These are phyloP conservation scores for Pseudocercospora fijiensis DNA, from an alignment of 2,329 filamentous ascomycete species.

Conservation along the genomic window DNA sequence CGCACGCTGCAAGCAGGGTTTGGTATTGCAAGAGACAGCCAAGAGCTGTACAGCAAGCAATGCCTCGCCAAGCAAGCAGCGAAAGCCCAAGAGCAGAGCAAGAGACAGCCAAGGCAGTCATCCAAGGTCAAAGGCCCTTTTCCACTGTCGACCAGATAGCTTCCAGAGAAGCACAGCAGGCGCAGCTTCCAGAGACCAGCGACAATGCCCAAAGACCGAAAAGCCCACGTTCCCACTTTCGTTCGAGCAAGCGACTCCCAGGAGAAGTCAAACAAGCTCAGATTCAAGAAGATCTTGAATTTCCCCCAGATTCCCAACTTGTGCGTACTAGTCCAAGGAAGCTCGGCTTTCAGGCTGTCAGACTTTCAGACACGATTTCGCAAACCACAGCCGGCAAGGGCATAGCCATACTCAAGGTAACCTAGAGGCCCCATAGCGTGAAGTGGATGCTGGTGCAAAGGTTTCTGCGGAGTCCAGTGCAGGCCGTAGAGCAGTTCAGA, in stretches of 20 bases:
- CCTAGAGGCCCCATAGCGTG: background rate
- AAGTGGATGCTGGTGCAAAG: background rate
- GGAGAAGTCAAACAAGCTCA: background rate
- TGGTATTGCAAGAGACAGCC: background rate
- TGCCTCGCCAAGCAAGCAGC: background rate
- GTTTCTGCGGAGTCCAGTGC: background rate
- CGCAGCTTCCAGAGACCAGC: constrained; percentile 9
- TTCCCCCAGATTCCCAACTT: background rate
- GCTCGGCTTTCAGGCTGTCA: background rate
- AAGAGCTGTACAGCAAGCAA: background rate
- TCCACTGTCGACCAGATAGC: constrained; percentile 6
- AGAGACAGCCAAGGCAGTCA: background rate
- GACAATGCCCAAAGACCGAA: no score
- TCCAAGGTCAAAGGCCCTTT: background rate
- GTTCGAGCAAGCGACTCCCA: background rate
- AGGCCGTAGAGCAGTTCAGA: background rate
- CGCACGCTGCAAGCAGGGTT: background rate
- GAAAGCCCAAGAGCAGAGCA: background rate
- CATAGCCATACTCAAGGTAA: background rate
- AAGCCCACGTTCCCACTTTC: background rate
- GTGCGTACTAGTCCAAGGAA: constrained; percentile 5
- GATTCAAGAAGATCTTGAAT: background rate
- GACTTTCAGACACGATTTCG: background rate
- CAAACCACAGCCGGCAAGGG: background rate
- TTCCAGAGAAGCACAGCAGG: constrained; percentile 14